Conservation (phyloP, 106 monocot genomes). For the Phalaenopsis equestris region DNA sequence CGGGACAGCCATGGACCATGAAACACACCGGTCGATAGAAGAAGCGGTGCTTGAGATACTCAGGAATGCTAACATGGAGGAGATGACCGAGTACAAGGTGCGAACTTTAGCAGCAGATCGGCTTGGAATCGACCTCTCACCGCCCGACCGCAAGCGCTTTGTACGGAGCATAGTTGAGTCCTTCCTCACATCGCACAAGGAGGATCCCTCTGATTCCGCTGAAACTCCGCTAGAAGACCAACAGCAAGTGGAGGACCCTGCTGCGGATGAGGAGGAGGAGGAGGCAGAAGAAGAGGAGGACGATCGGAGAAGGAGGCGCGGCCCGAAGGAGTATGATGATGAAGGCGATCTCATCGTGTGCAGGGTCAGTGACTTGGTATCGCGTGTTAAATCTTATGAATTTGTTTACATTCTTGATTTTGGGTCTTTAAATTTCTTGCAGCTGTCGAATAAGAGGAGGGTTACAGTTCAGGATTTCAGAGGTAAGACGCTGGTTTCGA, state of each 20-base stretch:
- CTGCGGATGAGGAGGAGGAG: slow-evolving; percentile 24
- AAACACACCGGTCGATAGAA: slow-evolving; percentile 43
- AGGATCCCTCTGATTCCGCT: not conserved
- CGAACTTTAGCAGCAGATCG: slow-evolving; percentile 54
- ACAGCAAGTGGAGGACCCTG: slow-evolving; percentile 17
- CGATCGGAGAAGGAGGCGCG: not conserved
- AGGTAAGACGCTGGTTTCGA: slow-evolving; percentile 83
- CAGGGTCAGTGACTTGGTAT: no score
- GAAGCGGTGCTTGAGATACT: slow-evolving; percentile 73
- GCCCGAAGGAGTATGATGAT: slow-evolving; percentile 54
- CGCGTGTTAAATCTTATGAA: no score
- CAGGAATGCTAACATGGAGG: slow-evolving; percentile 51
- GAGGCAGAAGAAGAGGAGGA: slow-evolving; percentile 36
- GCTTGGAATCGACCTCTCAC: slow-evolving; percentile 78
- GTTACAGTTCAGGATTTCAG: no score
- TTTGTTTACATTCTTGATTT: no score
- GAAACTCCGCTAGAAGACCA: not conserved
- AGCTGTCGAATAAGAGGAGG: no score
- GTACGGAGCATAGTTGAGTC: slow-evolving; percentile 80
- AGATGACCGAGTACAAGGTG: slow-evolving; percentile 66
- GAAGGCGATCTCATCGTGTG: slow-evolving; percentile 70
- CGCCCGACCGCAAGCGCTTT: slow-evolving; percentile 62
- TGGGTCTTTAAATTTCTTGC: no score
- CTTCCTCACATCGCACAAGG: slow-evolving; percentile 38
- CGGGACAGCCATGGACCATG: slow-evolving; percentile 42